These are phyloP conservation scores for Lipomyces chichibuensis DNA, from an alignment of 805 yeast genomes.

Conservation along the genomic window DNA sequence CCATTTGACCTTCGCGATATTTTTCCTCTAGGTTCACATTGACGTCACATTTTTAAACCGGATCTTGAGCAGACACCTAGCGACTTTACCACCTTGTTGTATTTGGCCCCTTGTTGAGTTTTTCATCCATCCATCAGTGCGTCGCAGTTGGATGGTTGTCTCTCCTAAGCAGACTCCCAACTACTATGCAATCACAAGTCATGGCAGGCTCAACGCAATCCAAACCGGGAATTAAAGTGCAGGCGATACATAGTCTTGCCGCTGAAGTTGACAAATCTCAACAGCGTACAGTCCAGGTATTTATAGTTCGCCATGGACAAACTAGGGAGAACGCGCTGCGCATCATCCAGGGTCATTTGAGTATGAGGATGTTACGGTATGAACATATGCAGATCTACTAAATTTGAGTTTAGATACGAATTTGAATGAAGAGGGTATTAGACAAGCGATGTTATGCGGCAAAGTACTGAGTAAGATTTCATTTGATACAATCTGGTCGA, in stretches of 20 bases:
- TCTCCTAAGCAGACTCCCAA: neutral
- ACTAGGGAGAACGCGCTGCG: conserved; percentile 27
- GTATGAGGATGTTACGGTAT: conserved; percentile 7
- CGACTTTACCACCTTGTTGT: neutral
- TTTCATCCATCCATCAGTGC: neutral
- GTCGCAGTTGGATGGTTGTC: no score
- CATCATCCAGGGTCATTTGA: conserved; percentile 31
- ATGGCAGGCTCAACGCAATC: neutral
- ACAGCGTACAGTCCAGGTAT: conserved; percentile 17
- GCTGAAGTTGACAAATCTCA: neutral
- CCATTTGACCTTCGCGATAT: no score
- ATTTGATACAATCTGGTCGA: conserved; percentile 29
- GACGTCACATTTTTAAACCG: no score
- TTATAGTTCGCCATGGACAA: conserved; percentile 30
- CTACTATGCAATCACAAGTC: neutral
- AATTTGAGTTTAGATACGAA: conserved; percentile 15
- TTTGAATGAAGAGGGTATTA: conserved; percentile 23
- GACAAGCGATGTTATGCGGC: conserved; percentile 21
- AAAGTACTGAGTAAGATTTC: conserved; percentile 9
- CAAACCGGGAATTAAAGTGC: neutral
- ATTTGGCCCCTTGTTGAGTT: neutral
- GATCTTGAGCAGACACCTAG: no score
- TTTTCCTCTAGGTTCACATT: no score
- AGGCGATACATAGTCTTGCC: neutral
- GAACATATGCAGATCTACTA: neutral